A percentile compares a stretch with the other conserved stretches of the same genome.
phyloP scores from a whole-genome alignment of 179 eudicot genomes.

The Beta macrorhiza region DNA sequence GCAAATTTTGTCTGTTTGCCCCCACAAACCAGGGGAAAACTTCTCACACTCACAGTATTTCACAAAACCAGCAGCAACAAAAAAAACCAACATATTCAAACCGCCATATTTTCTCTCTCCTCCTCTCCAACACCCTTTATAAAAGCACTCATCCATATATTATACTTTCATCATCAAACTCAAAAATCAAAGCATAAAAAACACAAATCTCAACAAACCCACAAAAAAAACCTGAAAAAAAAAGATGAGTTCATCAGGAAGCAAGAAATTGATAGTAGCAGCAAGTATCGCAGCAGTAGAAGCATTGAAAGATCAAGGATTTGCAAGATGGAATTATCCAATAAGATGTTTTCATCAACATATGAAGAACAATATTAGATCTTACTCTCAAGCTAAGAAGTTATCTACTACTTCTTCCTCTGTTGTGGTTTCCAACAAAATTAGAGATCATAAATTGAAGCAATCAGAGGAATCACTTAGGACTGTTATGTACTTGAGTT shows the following conservation, averaged over 20 bases:
- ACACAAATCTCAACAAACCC: not conserved
- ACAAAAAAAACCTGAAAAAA: not conserved
- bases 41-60: too few species aligned
- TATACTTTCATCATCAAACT: not conserved
- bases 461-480: conserved; percentile 11
- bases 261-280: conserved; percentile 25
- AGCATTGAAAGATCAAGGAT: conserved; percentile 28
- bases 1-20: too few species aligned
- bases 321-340: conserved; percentile 34
- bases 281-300: conserved; percentile 31
- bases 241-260: conserved; percentile 12
- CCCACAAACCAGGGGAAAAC: too few species aligned
- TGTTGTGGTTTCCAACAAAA: not conserved
- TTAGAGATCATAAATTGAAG: conserved; percentile 5
- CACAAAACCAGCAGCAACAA: too few species aligned
- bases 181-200: not conserved
- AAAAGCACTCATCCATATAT: not conserved
- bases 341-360: conserved; percentile 23
- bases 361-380: conserved; percentile 22
- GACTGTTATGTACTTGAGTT: conserved; percentile 15
- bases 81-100: too few species aligned
- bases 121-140: not conserved
- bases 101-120: not conserved
- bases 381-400: conserved; percentile 15
- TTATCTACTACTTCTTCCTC: not conserved